Percentiles rank a stretch among this genome's conserved stretches.
Evolutionary conservation across 2,329 filamentous ascomycete genomes (phyloP).

Genomic region (Aspergillus viridinutans): DNA sequence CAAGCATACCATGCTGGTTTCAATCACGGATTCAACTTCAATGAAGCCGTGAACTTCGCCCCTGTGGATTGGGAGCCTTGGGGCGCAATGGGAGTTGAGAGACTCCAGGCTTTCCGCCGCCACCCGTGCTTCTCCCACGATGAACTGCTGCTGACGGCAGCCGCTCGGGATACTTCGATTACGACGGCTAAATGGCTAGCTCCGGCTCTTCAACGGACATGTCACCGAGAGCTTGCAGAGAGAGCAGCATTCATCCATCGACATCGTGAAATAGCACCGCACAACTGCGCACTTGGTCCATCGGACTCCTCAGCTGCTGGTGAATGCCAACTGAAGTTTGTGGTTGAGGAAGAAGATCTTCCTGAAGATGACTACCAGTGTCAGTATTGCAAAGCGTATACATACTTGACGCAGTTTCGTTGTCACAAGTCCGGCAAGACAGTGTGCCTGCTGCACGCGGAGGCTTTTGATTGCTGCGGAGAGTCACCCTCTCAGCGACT

Average conservation of each 20-base stretch:
- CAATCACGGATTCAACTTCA: slow-evolving; percentile 98
- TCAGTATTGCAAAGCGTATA: slow-evolving; percentile 84
- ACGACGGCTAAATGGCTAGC: slow-evolving; percentile 93
- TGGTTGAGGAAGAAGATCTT: slow-evolving; percentile 68
- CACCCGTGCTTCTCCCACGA: slow-evolving; percentile 98
- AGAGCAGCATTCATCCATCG: slow-evolving; percentile 65
- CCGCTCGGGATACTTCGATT: slow-evolving; percentile 73
- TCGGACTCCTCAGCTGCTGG: slow-evolving; percentile 41
- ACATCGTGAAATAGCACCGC: slow-evolving; percentile 54
- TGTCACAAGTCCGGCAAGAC: slow-evolving; percentile 78
- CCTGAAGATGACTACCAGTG: slow-evolving; percentile 92
- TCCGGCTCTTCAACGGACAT: slow-evolving; percentile 76
- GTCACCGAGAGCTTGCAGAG: slow-evolving; percentile 65
- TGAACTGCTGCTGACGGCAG: slow-evolving; percentile 86
- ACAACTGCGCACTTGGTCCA: slow-evolving; percentile 52
- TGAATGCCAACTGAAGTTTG: slow-evolving; percentile 57
- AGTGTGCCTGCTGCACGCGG: slow-evolving; percentile 78
- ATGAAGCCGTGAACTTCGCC: slow-evolving; percentile 97
- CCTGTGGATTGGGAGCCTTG: slow-evolving; percentile 93
- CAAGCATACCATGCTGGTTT: slow-evolving; percentile 97
- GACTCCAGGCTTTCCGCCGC: slow-evolving; percentile 79
- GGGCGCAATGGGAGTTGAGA: slow-evolving; percentile 78
- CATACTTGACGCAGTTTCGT: slow-evolving; percentile 84
- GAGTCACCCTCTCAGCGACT: slow-evolving; percentile 63
- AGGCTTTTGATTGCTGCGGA: slow-evolving; percentile 75